Base-by-base conservation (phyloP, 805 yeast species). In the Zygosaccharomyces pseudorouxii region DNA sequence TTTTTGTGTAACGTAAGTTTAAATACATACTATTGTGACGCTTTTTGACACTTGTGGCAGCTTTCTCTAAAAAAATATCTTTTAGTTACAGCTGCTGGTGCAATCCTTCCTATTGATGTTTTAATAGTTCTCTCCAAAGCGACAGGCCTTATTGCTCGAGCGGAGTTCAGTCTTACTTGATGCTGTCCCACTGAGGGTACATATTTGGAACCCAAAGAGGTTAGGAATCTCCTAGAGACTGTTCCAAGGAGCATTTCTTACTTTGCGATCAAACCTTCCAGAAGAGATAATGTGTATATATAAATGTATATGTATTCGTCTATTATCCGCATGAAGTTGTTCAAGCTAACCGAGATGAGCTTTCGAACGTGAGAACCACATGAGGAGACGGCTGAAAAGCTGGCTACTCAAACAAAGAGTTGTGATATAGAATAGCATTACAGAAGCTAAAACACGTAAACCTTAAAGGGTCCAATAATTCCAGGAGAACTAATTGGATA, bases 41-140 rank as follows among this genome's bases (percentile, higher is more conserved):
- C 38, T 19, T 49, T 49, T 36, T 51, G 55, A 48, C 55, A 51
- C 39, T 51, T 51, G 48, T 25, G 52, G 39, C 55, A 51, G 42
- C 50, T 48, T 23, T 51, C 49, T 37, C 43, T 51, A 47, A 51
- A 51, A 38, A 48, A 51, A 6, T 40, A 23, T 31, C 55, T 46
- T 33, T 38, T 27, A 14, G 45, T 12, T 16, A 27, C 10, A 33
- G 20, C 20, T 18, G 19, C 16, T 16, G 37, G 11, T 14, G 5
- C 20, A 3, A 16, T 33, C 10, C 10, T n/a, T 10, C 16, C 19
- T 10, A 18, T 33, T 14, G 12, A 4, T n/a, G 19, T 10, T 10
- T 33, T 33, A 6, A 19, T 14, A 8, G 19, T 33, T 33, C 19
- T 19, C 7, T 33, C 16, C 20, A 33, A 33, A 33, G 37, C 37